Percentiles rank a stretch among this genome's conserved stretches.
These are phyloP conservation scores for Chrysanthemum lavandulifolium DNA, from an alignment of 129 eudicot species.

Conservation along the genomic window DNA sequence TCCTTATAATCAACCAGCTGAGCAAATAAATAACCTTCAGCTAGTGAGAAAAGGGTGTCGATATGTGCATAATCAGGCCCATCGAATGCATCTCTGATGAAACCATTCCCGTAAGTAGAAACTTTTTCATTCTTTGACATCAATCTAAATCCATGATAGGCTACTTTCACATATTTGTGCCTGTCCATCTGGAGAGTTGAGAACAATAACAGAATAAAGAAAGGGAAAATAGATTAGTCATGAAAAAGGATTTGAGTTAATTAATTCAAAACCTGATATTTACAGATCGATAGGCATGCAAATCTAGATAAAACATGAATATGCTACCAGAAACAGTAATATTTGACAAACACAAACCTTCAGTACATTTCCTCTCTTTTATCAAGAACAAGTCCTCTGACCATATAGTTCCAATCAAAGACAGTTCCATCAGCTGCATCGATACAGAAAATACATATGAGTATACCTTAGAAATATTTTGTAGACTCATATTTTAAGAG, in stretches of 20 bases:
- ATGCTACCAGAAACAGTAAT: slow-evolving; percentile 4
- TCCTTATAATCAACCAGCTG: slow-evolving; percentile 93
- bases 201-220: neutral
- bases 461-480: slow-evolving; percentile 1
- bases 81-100: slow-evolving; percentile 78
- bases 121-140: slow-evolving; percentile 77
- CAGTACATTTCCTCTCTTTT: slow-evolving; percentile 94
- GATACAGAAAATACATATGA: slow-evolving; percentile 14
- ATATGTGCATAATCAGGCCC: slow-evolving; percentile 94
- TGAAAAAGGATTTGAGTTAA: neutral
- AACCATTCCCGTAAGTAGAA: slow-evolving; percentile 69
- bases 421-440: slow-evolving; percentile 69
- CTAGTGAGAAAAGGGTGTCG: slow-evolving; percentile 89
- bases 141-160: slow-evolving; percentile 87
- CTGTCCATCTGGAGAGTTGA: slow-evolving; percentile 73
- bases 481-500: neutral
- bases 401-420: slow-evolving; percentile 95
- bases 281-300: neutral
- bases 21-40: slow-evolving; percentile 95
- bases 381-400: slow-evolving; percentile 93
- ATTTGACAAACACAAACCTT: slow-evolving; percentile 55
- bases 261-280: slow-evolving; percentile 11
- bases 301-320: neutral
- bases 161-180: slow-evolving; percentile 96
- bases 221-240: neutral